Evolutionary conservation across 2,329 filamentous ascomycete species (phyloP).

Genomic region (Ophidiomyces ophidiicola): DNA sequence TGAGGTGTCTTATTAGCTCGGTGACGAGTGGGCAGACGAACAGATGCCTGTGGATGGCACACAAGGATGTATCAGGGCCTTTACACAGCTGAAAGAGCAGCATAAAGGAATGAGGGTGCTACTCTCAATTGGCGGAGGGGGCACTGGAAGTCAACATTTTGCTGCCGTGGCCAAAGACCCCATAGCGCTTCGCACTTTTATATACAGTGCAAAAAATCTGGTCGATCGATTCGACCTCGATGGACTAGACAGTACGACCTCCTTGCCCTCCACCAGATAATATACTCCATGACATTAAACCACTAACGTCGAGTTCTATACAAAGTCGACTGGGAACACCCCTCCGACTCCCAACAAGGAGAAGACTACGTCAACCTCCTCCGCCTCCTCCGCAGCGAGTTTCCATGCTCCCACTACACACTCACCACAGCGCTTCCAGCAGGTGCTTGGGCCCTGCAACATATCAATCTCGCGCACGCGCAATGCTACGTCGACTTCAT

Average conservation of each 20-base stretch:
- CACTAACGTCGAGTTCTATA: neutral
- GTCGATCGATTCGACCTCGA: constrained; percentile 60
- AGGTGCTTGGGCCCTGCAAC: constrained; percentile 50
- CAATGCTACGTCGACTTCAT: constrained; percentile 58
- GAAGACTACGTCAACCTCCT: constrained; percentile 59
- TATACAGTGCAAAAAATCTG: constrained; percentile 51
- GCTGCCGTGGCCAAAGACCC: constrained; percentile 53
- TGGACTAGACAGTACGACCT: constrained; percentile 58
- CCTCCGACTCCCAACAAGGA: constrained; percentile 53
- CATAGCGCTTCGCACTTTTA: constrained; percentile 55
- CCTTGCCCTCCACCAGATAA: neutral
- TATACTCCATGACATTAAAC: neutral
- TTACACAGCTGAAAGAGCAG: constrained; percentile 58
- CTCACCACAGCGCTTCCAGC: constrained; percentile 63
- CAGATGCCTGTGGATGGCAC: constrained; percentile 60
- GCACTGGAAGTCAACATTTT: constrained; percentile 53
- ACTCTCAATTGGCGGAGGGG: constrained; percentile 61
- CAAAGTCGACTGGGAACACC: constrained; percentile 71
- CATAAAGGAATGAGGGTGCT: constrained; percentile 62
- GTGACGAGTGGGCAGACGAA: constrained; percentile 66
- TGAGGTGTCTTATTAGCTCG: constrained; percentile 43
- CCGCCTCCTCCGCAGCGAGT: constrained; percentile 50
- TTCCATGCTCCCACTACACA: constrained; percentile 57
- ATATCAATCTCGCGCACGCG: constrained; percentile 54
- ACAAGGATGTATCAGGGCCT: constrained; percentile 58